Conservation (phyloP, 805 yeast species). For the Saccharomycopsis vini region DNA sequence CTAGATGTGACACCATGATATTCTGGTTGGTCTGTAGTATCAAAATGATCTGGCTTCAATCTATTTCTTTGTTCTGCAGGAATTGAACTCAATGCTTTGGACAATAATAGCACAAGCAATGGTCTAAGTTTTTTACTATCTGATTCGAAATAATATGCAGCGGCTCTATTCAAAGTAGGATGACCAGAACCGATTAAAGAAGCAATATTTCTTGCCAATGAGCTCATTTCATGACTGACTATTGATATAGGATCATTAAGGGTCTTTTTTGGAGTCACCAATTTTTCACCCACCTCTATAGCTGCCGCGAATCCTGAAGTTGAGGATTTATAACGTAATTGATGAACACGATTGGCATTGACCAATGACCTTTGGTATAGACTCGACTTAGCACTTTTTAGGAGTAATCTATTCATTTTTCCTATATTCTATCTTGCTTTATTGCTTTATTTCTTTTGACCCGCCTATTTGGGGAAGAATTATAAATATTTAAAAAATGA, state of each 20-base stretch:
- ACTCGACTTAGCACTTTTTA: not conserved
- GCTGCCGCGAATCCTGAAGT: conserved; percentile 41
- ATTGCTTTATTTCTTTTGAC: not conserved
- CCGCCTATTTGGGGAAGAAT: no score
- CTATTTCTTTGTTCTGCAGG: conserved; percentile 63
- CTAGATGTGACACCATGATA: conserved; percentile 46
- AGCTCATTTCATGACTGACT: conserved; percentile 89
- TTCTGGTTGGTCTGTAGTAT: conserved; percentile 58
- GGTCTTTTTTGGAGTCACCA: conserved; percentile 55
- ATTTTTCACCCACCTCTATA: conserved; percentile 59
- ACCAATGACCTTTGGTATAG: not conserved
- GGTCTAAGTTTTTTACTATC: conserved; percentile 97
- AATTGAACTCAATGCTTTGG: conserved; percentile 71
- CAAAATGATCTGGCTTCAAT: conserved; percentile 49
- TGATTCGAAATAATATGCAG: conserved; percentile 91
- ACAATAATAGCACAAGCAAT: conserved; percentile 69
- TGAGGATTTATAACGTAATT: conserved; percentile 1
- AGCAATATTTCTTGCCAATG: conserved; percentile 79
- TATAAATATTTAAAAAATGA: no score
- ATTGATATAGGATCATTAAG: conserved; percentile 80
- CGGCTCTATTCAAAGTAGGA: conserved; percentile 83
- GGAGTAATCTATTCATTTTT: not conserved
- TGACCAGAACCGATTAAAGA: conserved; percentile 85
- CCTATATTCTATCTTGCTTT: not conserved
- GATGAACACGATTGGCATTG: not conserved